Conservation (phyloP, 2,329 filamentous ascomycete species). For the Taxawa tesnikishii region DNA sequence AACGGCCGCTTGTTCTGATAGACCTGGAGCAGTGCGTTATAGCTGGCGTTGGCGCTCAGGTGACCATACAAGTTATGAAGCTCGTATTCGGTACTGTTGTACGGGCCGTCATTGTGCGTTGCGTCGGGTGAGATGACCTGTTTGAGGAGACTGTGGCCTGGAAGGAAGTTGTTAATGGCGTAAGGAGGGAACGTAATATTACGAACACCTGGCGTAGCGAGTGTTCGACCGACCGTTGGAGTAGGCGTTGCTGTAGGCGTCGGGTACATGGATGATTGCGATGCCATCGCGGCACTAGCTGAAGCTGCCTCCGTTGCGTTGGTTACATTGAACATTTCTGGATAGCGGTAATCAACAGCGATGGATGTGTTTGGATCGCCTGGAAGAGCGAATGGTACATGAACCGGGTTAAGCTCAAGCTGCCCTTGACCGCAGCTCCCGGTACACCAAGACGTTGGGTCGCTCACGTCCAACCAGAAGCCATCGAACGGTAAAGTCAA, state of each 20-base stretch:
- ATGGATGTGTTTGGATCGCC: conserved; percentile 11
- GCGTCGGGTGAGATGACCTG: conserved; percentile 11
- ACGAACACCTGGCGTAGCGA: conserved; percentile 11
- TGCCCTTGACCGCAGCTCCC: conserved; percentile 10
- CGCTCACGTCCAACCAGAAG: conserved; percentile 13
- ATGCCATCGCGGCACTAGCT: conserved; percentile 8
- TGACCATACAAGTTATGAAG: conserved; percentile 14
- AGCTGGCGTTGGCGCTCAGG: conserved; percentile 10
- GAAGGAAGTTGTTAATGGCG: conserved; percentile 13
- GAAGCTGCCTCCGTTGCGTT: conserved; percentile 14
- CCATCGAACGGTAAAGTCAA: conserved; percentile 11
- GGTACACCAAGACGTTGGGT: conserved; percentile 10
- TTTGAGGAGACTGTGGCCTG: conserved; percentile 12
- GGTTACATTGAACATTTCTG: conserved; percentile 13
- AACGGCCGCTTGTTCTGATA: conserved; percentile 7
- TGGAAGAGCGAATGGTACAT: conserved; percentile 14
- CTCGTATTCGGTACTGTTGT: conserved; percentile 14
- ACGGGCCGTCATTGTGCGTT: conserved; percentile 13
- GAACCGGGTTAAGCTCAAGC: conserved; percentile 10
- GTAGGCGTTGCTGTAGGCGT: conserved; percentile 8
- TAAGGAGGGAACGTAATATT: conserved; percentile 14
- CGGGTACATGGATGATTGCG: conserved; percentile 9
- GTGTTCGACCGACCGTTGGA: conserved; percentile 8
- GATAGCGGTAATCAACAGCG: conserved; percentile 14
- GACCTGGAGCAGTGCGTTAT: conserved; percentile 9